Conservation (phyloP, 768 basidiomycete species). For the Kwoniella mangroviensis region DNA sequence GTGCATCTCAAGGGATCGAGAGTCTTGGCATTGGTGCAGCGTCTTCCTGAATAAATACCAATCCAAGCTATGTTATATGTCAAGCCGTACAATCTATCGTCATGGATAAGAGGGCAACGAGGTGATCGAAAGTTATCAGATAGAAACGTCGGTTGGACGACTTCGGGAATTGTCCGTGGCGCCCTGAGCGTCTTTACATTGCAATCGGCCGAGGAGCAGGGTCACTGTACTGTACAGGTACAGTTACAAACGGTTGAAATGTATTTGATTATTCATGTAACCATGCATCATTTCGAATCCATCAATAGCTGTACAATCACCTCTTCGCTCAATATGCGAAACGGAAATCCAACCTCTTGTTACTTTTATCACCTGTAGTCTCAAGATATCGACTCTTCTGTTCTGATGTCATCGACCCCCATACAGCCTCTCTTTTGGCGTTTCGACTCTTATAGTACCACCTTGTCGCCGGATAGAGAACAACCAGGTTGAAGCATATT, state of each 20-base stretch:
- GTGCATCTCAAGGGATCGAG: no score
- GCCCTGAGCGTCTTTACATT: slow-evolving; percentile 6
- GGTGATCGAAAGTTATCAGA: slow-evolving; percentile 1
- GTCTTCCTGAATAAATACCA: no score
- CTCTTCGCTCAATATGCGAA: slow-evolving; percentile 19
- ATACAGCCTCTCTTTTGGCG: slow-evolving; percentile 38
- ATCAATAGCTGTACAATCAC: background rate
- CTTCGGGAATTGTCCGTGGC: background rate
- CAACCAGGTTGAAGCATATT: slow-evolving; percentile 53
- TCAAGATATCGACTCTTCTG: slow-evolving; percentile 52
- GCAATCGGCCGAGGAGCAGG: slow-evolving; percentile 1
- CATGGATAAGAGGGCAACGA: background rate
- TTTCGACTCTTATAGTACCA: slow-evolving; percentile 54
- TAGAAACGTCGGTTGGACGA: background rate
- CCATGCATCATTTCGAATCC: background rate
- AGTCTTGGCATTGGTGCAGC: no score
- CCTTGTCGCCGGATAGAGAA: slow-evolving; percentile 51
- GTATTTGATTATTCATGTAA: background rate
- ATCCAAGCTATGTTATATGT: background rate
- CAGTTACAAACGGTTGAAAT: background rate
- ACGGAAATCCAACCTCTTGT: slow-evolving; percentile 33
- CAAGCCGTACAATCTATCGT: background rate
- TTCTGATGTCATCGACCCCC: slow-evolving; percentile 49
- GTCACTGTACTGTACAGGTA: background rate
- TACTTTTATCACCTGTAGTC: slow-evolving; percentile 56